Conservation (phyloP, 257 asterid genomes). For the Petunia secreta region DNA sequence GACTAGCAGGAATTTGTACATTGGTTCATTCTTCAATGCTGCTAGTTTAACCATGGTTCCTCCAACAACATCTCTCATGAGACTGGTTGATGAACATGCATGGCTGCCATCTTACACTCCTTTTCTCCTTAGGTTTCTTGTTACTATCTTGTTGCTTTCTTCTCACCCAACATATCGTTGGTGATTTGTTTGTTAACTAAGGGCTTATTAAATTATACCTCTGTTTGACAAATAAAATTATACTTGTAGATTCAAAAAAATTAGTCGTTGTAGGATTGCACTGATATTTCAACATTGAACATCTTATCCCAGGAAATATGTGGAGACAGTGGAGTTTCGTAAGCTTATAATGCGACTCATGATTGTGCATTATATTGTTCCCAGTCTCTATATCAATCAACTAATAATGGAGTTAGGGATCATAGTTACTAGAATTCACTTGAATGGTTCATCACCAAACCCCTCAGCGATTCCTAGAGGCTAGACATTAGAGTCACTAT, state of each 20-base stretch:
- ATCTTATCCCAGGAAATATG: neutral
- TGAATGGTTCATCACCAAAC: neutral
- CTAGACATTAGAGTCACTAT: no score
- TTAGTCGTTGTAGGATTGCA: neutral
- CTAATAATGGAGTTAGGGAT: neutral
- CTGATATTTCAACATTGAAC: neutral
- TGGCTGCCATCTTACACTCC: neutral
- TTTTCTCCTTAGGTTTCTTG: conserved; percentile 2
- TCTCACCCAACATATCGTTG: neutral
- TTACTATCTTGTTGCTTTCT: conserved; percentile 8
- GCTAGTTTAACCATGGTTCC: neutral
- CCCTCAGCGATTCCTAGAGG: no score
- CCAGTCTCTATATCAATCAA: neutral
- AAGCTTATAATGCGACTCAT: neutral
- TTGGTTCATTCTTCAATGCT: neutral
- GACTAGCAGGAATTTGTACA: neutral
- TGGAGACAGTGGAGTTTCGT: neutral
- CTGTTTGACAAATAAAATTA: neutral
- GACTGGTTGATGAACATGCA: neutral
- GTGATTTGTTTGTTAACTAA: neutral
- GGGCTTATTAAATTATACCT: neutral
- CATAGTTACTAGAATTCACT: neutral
- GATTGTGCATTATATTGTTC: neutral
- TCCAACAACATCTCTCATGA: neutral
- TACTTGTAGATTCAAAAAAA: neutral